Conservation (phyloP, 176 grass and related monocot species). For the Bonia amplexicaulis region DNA sequence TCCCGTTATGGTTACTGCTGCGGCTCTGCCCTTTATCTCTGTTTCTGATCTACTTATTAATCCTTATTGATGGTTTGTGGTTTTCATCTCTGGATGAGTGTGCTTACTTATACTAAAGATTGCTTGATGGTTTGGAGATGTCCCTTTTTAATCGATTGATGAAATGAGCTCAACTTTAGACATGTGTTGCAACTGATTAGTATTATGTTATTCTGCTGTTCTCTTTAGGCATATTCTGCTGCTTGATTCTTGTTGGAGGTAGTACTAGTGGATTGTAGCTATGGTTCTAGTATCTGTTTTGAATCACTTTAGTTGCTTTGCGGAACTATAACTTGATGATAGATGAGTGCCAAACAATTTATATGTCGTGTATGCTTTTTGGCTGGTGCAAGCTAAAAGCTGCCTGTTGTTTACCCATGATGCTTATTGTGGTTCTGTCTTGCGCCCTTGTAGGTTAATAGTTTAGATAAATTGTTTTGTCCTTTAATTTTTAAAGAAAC, state of each 20-base stretch:
- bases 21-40: not conserved
- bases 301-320: not conserved
- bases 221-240: not conserved
- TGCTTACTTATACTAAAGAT: not conserved
- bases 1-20: conserved; percentile 2
- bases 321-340: not conserved
- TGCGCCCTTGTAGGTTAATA: too few species aligned
- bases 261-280: not conserved
- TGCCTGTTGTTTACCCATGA: not conserved
- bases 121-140: not conserved
- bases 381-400: not conserved
- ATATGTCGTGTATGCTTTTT: not conserved
- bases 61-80: not conserved
- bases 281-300: not conserved
- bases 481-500: too few species aligned
- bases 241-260: not conserved
- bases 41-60: not conserved
- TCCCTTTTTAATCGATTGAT: not conserved
- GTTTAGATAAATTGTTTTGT: too few species aligned
- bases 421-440: not conserved
- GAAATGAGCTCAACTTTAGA: not conserved
- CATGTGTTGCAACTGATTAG: not conserved
- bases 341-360: not conserved
- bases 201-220: not conserved
- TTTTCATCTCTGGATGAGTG: not conserved